A percentile compares a stretch with the other conserved stretches of the same genome.
These are phyloP conservation scores for Cyanidioschyzon merolae DNA, from an alignment of 23 red algal genomes.

Conservation along the genomic window DNA sequence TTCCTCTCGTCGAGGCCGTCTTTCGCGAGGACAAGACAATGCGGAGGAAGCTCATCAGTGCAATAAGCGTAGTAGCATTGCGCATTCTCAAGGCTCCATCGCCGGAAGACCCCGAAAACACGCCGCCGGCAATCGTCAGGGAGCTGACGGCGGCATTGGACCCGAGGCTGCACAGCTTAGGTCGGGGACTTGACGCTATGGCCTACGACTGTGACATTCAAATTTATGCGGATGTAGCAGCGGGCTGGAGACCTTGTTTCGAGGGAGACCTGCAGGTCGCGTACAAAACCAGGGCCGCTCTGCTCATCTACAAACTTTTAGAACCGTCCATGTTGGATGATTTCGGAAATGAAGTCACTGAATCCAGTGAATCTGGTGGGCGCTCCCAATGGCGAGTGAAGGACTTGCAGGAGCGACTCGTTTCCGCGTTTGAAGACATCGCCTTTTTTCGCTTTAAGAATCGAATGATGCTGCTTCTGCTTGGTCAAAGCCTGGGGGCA, in stretches of 20 bases:
- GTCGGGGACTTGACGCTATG: too few relatives aligned
- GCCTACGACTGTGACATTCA: too few relatives aligned
- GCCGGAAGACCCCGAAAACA: not conserved
- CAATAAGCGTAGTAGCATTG: not conserved
- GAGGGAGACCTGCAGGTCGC: not conserved
- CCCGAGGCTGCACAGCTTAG: too few relatives aligned
- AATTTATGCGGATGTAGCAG: not conserved
- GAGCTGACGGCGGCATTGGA: too few relatives aligned
- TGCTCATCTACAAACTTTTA: not conserved
- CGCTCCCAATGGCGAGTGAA: not conserved
- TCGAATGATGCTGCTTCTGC: not conserved
- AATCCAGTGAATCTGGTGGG: not conserved
- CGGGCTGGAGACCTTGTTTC: not conserved
- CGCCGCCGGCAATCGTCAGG: too few relatives aligned
- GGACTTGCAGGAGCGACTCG: not conserved
- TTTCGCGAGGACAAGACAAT: not conserved
- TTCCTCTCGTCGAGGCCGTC: not conserved
- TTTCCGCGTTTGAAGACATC: not conserved
- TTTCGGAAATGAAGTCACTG: not conserved
- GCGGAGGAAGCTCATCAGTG: not conserved
- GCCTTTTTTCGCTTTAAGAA: not conserved
- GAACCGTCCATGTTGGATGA: not conserved
- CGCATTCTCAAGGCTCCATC: not conserved
- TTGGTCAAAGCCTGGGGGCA: not conserved
- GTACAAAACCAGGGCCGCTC: not conserved